Base-by-base conservation (phyloP, 164 flowering plant species). In the Berberis thunbergii region DNA sequence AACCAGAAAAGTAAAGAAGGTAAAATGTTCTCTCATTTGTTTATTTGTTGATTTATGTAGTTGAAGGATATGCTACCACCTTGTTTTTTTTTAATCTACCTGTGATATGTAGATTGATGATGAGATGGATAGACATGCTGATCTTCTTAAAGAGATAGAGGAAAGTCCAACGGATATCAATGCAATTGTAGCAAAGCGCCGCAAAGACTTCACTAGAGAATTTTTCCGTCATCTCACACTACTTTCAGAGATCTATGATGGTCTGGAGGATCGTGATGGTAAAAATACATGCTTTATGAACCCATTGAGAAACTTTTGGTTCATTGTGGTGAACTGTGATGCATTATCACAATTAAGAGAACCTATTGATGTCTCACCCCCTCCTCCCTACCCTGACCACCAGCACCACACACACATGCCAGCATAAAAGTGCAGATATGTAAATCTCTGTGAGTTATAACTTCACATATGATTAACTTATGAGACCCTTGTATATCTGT, bases 251-350 rank as follows among this genome's bases (percentile, higher is more conserved):
- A 79, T 80, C 3, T 71, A 75, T 67, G 89, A 93, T 50, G 63
- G 82, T 69, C 75, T 89, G 77, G 98, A 93, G 64, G 98, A 93
- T 54, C 86, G 91, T 60, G 98, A 93, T 75, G 90, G 98, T 93
- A 85, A 78, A 6, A 7, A 52, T 10, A 12, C 2, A 52, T 11
- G n/a, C 54, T 52, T 52, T 52, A 26, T 52, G 54, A 6, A 4
- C n/a, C 2, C 11, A 26, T 26, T 26, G 26, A 26, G 26, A 26
- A 26, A 26, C 26, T 26, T 26, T 26, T 26, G 26, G 26, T 26
- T 26, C 26, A 26, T 26, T 26, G 26, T 26, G 26, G 26, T 26
- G 26, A 26, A 26, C 26, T 26, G 26, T 26, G 26, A 26, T 26
- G 26, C 26, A 26, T 26, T 26, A 26, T 26, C 26, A 26, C 26